These are phyloP conservation scores for Zelopaecilomyces penicillatus DNA, from an alignment of 2,329 filamentous ascomycete species.

Conservation along the genomic window DNA sequence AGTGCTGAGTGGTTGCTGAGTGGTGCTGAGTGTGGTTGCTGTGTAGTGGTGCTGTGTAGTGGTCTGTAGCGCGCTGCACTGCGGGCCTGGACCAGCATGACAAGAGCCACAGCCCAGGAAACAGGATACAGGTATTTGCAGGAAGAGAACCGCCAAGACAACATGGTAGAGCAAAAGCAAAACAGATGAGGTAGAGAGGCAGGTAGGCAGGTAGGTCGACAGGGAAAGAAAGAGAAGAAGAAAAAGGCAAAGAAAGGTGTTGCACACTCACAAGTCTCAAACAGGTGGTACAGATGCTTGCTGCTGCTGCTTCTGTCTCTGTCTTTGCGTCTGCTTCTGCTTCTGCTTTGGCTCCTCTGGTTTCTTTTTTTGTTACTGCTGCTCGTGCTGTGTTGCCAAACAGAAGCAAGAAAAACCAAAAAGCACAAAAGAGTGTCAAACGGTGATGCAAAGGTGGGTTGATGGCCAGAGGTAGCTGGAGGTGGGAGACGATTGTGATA, in stretches of 20 bases:
- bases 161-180: too few species aligned
- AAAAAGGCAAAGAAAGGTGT: constrained; percentile 1
- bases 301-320: constrained; percentile 3
- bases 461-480: constrained; percentile 11
- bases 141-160: too few species aligned
- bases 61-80: too few species aligned
- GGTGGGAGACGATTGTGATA: constrained; percentile 19
- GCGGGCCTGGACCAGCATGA: too few species aligned
- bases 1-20: too few species aligned
- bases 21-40: too few species aligned
- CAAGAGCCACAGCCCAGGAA: too few species aligned
- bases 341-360: not conserved
- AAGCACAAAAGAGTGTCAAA: constrained; percentile 2
- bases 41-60: too few species aligned
- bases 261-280: constrained; percentile 1
- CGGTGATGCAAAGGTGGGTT: constrained; percentile 6
- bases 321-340: not conserved
- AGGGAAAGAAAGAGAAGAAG: constrained; percentile 2
- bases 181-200: too few species aligned
- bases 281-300: constrained; percentile 1
- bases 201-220: not conserved
- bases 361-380: constrained; percentile 1
- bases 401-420: constrained; percentile 2
- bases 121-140: too few species aligned
- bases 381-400: not conserved